Conservation (phyloP, 345 rosid genomes). For the Draba incana region DNA sequence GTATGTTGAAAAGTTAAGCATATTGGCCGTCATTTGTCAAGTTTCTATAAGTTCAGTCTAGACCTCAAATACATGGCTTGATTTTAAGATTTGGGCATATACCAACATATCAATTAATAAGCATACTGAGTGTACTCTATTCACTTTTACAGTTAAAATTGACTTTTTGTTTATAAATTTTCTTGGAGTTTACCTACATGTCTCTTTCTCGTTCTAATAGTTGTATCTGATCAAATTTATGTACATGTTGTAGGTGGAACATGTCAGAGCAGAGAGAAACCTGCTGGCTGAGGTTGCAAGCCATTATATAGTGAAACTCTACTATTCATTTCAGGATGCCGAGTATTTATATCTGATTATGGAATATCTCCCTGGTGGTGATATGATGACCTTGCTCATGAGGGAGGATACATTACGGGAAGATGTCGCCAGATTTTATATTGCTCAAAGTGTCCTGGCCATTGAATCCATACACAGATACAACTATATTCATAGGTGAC, state of each 20-base stretch:
- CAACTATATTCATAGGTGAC: slow-evolving; percentile 90
- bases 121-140: not conserved
- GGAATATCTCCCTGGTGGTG: slow-evolving; percentile 99
- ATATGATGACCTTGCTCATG: slow-evolving; percentile 94
- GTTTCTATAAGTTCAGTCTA: not conserved
- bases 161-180: no score
- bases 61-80: not conserved
- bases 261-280: slow-evolving; percentile 96
- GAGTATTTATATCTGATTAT: slow-evolving; percentile 90
- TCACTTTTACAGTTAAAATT: no score
- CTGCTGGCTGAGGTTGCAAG: slow-evolving; percentile 97
- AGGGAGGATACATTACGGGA: slow-evolving; percentile 89
- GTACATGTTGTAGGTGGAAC: slow-evolving; percentile 73
- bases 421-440: slow-evolving; percentile 83
- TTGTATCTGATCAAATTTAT: slow-evolving; percentile 15
- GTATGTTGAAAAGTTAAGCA: slow-evolving; percentile 11
- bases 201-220: slow-evolving; percentile 12
- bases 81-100: slow-evolving; percentile 2
- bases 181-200: slow-evolving; percentile 4
- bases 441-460: slow-evolving; percentile 94
- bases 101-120: slow-evolving; percentile 13
- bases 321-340: slow-evolving; percentile 93
- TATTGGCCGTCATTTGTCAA: not conserved
- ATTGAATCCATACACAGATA: slow-evolving; percentile 94
- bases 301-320: slow-evolving; percentile 93